Percentiles rank a stretch among this genome's conserved stretches.
phyloP scores from a whole-genome alignment of 1,284 basidiomycete genomes.

The Termitomyces sp. region DNA sequence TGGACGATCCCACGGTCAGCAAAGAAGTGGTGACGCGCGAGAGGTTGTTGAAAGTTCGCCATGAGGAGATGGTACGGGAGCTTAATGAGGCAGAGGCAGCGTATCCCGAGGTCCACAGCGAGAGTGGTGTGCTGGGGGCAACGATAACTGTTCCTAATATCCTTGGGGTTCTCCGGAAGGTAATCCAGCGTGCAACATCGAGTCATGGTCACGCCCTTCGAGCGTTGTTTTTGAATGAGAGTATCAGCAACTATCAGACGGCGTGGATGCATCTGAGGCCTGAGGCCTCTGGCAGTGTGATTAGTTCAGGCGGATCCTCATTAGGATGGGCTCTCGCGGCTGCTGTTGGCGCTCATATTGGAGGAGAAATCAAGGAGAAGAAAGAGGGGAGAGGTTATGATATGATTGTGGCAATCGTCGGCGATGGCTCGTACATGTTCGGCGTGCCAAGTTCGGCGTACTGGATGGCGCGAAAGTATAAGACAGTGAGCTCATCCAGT shows the following conservation, averaged over 20 bases:
- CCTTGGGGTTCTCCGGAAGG: conserved; percentile 41
- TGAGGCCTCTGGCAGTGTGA: conserved; percentile 42
- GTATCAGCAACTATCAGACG: conserved; percentile 49
- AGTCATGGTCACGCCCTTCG: conserved; percentile 27
- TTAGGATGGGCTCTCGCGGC: conserved; percentile 66
- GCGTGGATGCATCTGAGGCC: conserved; percentile 57
- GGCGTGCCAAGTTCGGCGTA: conserved; percentile 59
- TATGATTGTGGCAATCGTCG: conserved; percentile 53
- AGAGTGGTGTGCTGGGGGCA: not conserved
- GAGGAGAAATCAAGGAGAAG: conserved; percentile 28
- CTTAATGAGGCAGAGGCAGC: conserved; percentile 25
- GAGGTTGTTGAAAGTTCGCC: conserved; percentile 16
- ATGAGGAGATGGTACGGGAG: conserved; percentile 21
- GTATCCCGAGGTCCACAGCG: conserved; percentile 5
- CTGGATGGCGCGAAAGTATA: conserved; percentile 67
- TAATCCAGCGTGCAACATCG: conserved; percentile 31
- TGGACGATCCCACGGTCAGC: conserved; percentile 10
- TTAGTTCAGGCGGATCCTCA: conserved; percentile 54
- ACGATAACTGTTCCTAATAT: conserved; percentile 44
- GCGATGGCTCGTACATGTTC: conserved; percentile 67
- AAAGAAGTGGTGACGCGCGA: conserved; percentile 17
- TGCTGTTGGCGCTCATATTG: conserved; percentile 52
- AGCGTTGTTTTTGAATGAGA: conserved; percentile 56
- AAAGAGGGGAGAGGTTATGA: conserved; percentile 32
- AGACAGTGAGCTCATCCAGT: conserved; percentile 43